Percentiles rank a stretch among this genome's conserved stretches.
Evolutionary conservation across 2,329 filamentous ascomycete species (phyloP).

Genomic region (Metarhizium humberi): DNA sequence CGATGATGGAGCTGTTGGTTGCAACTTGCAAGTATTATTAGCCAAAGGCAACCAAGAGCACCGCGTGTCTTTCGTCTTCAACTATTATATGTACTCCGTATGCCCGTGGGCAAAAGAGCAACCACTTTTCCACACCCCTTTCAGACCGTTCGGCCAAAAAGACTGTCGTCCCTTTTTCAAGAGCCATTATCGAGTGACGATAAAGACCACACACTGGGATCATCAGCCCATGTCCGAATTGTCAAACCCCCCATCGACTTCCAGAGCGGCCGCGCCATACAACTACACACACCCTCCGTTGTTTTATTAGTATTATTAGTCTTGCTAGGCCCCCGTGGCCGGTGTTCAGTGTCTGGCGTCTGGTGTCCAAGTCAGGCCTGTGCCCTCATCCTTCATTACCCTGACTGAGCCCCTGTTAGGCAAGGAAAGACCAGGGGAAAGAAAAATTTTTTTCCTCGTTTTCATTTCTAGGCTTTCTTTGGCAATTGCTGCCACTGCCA

Average conservation of each 20-base stretch:
- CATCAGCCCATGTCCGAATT: too few species aligned
- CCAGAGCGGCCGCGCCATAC: not conserved
- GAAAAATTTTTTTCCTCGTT: not conserved
- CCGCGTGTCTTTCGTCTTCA: too few species aligned
- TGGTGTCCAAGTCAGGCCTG: not conserved
- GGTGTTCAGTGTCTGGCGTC: not conserved
- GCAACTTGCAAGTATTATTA: not conserved
- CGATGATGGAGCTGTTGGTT: not conserved
- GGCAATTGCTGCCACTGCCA: not conserved
- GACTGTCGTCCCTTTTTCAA: too few species aligned
- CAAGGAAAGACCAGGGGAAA: not conserved
- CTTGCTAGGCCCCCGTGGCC: slow-evolving; percentile 6
- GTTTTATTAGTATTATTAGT: not conserved
- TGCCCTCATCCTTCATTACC: not conserved
- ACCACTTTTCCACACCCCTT: too few species aligned
- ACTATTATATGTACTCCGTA: too few species aligned
- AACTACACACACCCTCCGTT: slow-evolving; percentile 2
- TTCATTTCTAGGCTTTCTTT: not conserved
- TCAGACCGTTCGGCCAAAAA: too few species aligned
- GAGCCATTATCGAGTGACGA: too few species aligned
- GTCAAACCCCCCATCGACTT: too few species aligned
- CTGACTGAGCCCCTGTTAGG: not conserved
- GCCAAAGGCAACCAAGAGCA: not conserved
- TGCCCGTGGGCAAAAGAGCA: too few species aligned
- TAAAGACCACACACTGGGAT: too few species aligned